Evolutionary conservation across 768 basidiomycete species (phyloP), one percentile per base, ranked within the genome.

Genomic region (Suillus lakei): DNA sequence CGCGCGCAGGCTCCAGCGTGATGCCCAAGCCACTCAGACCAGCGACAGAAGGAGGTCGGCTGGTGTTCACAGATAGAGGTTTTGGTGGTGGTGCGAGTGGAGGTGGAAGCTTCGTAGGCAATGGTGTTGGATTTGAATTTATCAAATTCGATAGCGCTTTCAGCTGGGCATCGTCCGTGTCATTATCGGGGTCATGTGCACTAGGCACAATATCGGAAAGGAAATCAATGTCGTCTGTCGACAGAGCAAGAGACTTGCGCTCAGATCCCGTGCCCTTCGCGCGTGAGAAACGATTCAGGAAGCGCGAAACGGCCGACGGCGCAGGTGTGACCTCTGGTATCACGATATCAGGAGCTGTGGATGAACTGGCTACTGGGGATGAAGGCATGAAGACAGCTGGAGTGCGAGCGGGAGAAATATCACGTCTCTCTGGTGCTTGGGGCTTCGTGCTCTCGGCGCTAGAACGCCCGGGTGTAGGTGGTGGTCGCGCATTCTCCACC

Each of bases 161-260:
- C 23, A 84, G 67, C 43, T 78, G 72, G 44, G 67, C 64, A 28
- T 71, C 75, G 15, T 80, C 74, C 36, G 78, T 76, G 23, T 78
- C 77, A 5, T 77, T 76, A 18, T 67, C 66, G 18, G 78, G 82
- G 63, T 87, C 85, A 58, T 69, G 73, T 13, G 82, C 83, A 67
- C 83, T 85, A 4, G 90, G 89, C 12, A 86, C 90, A 63, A 80
- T 82, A 73, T 89, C 91, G 39, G 86, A 86, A 23, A 97, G 82
- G 72, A 91, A 96, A 68, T 93, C 90, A 34, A 97, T 81, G 73
- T 97, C 95, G 64, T 92, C 88, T 1, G 86, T 81, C 18, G 92
- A 92, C 21, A 96, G 82, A 15, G 92, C 85, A 39, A 96, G 74
- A 36, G 91, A 88, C 60, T 82, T 83, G 55, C 81, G 81, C 38